These are phyloP conservation scores for Bipolaris gigantea DNA, from an alignment of 2,329 filamentous ascomycete species.

Conservation along the genomic window DNA sequence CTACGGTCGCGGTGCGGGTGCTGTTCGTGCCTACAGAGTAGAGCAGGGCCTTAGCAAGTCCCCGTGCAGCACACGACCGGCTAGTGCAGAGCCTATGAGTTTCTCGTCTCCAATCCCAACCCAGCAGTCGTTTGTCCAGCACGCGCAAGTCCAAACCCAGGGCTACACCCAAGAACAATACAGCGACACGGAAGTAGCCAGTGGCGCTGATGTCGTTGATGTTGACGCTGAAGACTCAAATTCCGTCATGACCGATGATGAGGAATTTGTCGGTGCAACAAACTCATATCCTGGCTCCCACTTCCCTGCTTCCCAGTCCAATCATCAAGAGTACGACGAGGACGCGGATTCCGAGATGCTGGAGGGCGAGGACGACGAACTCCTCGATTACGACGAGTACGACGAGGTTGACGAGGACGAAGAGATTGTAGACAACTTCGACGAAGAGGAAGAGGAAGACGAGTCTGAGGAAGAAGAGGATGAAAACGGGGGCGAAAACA, in stretches of 20 bases:
- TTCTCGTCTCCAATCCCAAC: constrained; percentile 30
- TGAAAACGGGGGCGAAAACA: constrained; percentile 5
- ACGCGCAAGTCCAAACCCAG: constrained; percentile 6
- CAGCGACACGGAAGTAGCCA: constrained; percentile 14
- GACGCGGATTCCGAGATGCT: constrained; percentile 20
- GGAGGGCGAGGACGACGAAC: constrained; percentile 14
- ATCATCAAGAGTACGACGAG: constrained; percentile 5
- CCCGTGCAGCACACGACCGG: constrained; percentile 15
- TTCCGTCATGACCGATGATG: constrained; percentile 10
- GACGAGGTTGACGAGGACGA: constrained; percentile 5
- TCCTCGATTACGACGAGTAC: constrained; percentile 5
- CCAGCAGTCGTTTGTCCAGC: constrained; percentile 23
- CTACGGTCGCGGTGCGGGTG: constrained; percentile 40
- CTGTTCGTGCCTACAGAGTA: constrained; percentile 31
- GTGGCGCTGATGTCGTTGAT: constrained; percentile 13
- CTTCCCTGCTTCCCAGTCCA: neutral
- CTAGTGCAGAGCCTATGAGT: constrained; percentile 24
- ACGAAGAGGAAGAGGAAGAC: constrained; percentile 19
- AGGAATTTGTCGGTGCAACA: constrained; percentile 13
- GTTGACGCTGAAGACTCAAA: constrained; percentile 15
- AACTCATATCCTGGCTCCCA: constrained; percentile 2
- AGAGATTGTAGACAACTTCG: constrained; percentile 15
- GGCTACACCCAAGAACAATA: constrained; percentile 13
- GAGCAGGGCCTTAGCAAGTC: constrained; percentile 24
- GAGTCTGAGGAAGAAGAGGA: constrained; percentile 11